phyloP scores from a whole-genome alignment of 1,284 basidiomycete species.

The Pseudozyma hubeiensis region DNA sequence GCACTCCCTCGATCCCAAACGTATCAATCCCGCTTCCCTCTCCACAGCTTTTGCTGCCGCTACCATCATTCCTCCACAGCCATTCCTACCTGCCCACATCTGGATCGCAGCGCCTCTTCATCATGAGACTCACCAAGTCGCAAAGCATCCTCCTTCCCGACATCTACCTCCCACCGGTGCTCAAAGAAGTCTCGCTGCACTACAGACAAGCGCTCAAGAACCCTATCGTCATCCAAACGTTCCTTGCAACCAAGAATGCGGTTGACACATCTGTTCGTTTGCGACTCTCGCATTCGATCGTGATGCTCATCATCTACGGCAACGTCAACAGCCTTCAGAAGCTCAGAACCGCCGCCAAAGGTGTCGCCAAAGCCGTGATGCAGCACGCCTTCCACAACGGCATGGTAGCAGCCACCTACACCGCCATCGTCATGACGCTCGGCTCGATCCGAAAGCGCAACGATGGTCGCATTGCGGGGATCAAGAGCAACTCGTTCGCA shows the following conservation, averaged over 20 bases:
- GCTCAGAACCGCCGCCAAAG: not conserved
- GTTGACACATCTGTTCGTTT: not conserved
- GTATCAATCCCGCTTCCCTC: no score
- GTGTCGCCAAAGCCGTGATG: not conserved
- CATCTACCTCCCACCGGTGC: not conserved
- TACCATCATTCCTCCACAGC: no score
- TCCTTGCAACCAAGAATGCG: not conserved
- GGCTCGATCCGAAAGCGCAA: not conserved
- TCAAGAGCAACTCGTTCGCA: not conserved
- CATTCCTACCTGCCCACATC: no score
- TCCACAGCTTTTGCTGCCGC: no score
- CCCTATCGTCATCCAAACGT: not conserved
- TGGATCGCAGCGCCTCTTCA: no score
- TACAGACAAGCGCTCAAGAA: not conserved
- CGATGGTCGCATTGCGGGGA: not conserved
- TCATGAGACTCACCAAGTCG: conserved; percentile 2
- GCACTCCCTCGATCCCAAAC: no score
- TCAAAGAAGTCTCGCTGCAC: not conserved
- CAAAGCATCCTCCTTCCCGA: not conserved
- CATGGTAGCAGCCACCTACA: not conserved
- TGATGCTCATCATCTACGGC: conserved; percentile 1
- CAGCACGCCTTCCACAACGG: conserved; percentile 3
- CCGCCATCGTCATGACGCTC: not conserved
- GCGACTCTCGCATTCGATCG: not conserved
- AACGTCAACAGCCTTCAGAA: conserved; percentile 2